phyloP scores from a whole-genome alignment of 768 basidiomycete genomes.

The Xerocomus spinulosus region DNA sequence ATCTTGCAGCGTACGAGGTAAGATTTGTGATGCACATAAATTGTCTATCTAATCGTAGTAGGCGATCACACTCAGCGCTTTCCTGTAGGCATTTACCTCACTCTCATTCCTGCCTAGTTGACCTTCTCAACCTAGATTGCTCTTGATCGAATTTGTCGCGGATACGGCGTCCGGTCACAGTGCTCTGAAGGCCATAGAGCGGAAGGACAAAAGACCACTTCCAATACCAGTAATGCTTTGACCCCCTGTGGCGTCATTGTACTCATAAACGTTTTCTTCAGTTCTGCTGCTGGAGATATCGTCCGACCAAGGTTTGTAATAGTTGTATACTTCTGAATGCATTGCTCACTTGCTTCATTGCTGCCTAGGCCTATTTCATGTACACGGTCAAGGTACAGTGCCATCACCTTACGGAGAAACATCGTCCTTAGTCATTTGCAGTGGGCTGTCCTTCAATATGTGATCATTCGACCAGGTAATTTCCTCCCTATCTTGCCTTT shows the following conservation, averaged over 20 bases:
- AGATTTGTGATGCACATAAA: conserved; percentile 12
- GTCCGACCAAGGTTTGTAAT: conserved; percentile 64
- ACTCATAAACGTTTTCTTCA: conserved; percentile 23
- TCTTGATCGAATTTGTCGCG: conserved; percentile 84
- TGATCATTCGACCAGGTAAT: conserved; percentile 60
- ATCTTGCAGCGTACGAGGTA: conserved; percentile 61
- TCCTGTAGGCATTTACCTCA: conserved; percentile 53
- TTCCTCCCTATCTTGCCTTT: background rate
- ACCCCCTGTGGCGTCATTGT: background rate
- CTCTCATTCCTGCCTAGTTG: background rate
- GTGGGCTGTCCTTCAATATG: conserved; percentile 90
- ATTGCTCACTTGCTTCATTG: conserved; percentile 6
- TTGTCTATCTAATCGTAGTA: conserved; percentile 30
- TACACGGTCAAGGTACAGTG: conserved; percentile 68
- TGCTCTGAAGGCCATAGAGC: conserved; percentile 61
- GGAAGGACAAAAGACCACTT: conserved; percentile 74
- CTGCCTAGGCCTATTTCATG: conserved; percentile 74
- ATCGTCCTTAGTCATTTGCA: conserved; percentile 25
- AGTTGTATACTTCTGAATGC: background rate
- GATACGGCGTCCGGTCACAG: conserved; percentile 57
- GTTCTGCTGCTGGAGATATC: conserved; percentile 80
- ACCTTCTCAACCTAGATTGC: conserved; percentile 42
- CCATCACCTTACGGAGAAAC: background rate
- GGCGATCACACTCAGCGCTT: conserved; percentile 82
- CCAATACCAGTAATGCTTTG: conserved; percentile 55